phyloP scores from a whole-genome alignment of 2,329 filamentous ascomycete species.

The Venturia asperata region DNA sequence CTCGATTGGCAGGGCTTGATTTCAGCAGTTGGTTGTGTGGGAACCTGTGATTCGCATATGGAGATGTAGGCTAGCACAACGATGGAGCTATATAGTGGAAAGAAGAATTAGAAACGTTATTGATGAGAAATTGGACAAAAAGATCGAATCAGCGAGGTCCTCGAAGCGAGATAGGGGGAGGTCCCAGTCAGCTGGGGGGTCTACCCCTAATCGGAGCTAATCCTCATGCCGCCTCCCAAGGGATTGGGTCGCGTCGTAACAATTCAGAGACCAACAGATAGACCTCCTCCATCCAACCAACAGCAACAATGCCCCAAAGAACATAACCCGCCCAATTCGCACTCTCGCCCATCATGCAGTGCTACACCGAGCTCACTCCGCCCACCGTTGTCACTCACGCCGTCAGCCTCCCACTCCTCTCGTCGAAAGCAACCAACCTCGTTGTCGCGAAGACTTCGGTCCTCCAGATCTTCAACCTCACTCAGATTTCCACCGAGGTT shows the following conservation, averaged over 20 bases:
- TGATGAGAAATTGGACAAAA: too few species aligned
- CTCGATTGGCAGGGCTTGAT: too few species aligned
- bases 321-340: background rate
- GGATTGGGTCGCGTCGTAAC: background rate
- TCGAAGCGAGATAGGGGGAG: too few species aligned
- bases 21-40: too few species aligned
- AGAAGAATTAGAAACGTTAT: too few species aligned
- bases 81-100: too few species aligned
- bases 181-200: too few species aligned
- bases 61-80: too few species aligned
- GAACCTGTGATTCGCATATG: too few species aligned
- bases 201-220: too few species aligned
- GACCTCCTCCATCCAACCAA: background rate
- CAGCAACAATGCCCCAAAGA: background rate
- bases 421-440: slow-evolving; percentile 70
- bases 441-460: slow-evolving; percentile 87
- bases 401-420: slow-evolving; percentile 68
- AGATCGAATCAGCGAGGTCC: too few species aligned
- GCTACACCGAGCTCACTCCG: slow-evolving; percentile 91
- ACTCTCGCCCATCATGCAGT: slow-evolving; percentile 64
- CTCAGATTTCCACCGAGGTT: slow-evolving; percentile 58
- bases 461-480: slow-evolving; percentile 80
- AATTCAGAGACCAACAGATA: background rate
- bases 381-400: slow-evolving; percentile 92
- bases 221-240: background rate